Conservation (phyloP, 2,329 filamentous ascomycete species). For the Achaetomium macrosporum region DNA sequence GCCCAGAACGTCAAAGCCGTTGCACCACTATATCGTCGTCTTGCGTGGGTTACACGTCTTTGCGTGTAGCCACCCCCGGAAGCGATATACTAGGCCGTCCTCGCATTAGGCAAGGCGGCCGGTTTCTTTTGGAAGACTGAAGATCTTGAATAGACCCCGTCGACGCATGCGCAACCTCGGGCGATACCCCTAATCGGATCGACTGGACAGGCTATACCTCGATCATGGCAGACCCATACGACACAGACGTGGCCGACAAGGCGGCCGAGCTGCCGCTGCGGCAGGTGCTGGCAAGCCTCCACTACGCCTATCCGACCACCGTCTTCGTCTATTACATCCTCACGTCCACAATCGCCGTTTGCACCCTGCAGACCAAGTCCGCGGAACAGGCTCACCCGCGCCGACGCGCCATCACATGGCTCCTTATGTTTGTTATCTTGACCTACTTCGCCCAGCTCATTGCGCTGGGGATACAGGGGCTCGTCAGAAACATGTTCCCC, state of each 20-base stretch:
- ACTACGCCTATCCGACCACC: conserved; percentile 53
- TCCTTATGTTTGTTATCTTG: conserved; percentile 39
- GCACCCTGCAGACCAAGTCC: conserved; percentile 45
- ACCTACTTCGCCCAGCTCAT: conserved; percentile 45
- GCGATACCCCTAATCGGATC: neutral
- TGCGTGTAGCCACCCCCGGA: too few relatives aligned
- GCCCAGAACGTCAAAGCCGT: neutral
- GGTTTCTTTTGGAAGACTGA: too few relatives aligned
- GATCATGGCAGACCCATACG: conserved; percentile 19
- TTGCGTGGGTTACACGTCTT: neutral
- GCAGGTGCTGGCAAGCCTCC: conserved; percentile 39
- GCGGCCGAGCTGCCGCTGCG: conserved; percentile 20
- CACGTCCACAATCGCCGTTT: conserved; percentile 45
- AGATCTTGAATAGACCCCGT: too few relatives aligned
- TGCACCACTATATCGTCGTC: neutral
- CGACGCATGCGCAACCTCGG: too few relatives aligned
- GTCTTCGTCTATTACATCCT: conserved; percentile 54
- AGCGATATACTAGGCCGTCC: too few relatives aligned
- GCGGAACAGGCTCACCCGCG: conserved; percentile 34
- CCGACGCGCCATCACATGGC: conserved; percentile 38
- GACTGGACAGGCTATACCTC: neutral
- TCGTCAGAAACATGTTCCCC: conserved; percentile 34
- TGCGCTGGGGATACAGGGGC: conserved; percentile 34
- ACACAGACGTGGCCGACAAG: conserved; percentile 9
- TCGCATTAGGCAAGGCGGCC: too few relatives aligned